phyloP scores from a whole-genome alignment of 257 asterid genomes.

The Nyctanthes arbortristis region DNA sequence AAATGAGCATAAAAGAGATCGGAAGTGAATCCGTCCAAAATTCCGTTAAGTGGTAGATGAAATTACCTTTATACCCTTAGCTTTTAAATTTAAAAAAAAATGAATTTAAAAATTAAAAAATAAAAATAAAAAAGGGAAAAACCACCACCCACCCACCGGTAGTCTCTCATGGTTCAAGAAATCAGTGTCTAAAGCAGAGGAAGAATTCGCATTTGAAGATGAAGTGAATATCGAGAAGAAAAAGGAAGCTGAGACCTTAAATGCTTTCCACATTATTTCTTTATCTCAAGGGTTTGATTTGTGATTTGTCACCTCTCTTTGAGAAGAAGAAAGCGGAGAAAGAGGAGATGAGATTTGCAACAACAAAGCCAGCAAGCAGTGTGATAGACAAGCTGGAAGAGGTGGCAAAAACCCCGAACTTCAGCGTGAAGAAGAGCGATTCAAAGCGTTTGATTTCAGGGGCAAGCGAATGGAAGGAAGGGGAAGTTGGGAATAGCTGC shows the following conservation, averaged over 20 bases:
- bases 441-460: slow-evolving; percentile 47
- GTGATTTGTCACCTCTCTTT: slow-evolving; percentile 46
- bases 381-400: slow-evolving; percentile 45
- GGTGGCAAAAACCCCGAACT: slow-evolving; percentile 42
- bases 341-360: slow-evolving; percentile 45
- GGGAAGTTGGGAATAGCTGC: slow-evolving; percentile 56
- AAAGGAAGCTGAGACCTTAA: slow-evolving; percentile 39
- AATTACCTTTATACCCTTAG: no score
- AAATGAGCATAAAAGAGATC: no score
- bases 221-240: no score
- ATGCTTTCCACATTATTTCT: slow-evolving; percentile 58
- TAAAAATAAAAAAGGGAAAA: no score
- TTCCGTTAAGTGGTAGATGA: no score
- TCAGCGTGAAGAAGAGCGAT: slow-evolving; percentile 41
- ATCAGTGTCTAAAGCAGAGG: slow-evolving; percentile 28
- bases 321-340: slow-evolving; percentile 44
- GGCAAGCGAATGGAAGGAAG: slow-evolving; percentile 42
- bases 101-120: no score
- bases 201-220: slow-evolving; percentile 29
- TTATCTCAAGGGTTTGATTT: slow-evolving; percentile 55
- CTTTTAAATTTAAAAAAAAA: no score
- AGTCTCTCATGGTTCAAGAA: slow-evolving; percentile 60
- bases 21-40: no score
- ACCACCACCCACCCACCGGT: no score
- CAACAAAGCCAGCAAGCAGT: no score